Base-by-base conservation (phyloP, 2,329 filamentous ascomycete species). In the Monilinia aucupariae region DNA sequence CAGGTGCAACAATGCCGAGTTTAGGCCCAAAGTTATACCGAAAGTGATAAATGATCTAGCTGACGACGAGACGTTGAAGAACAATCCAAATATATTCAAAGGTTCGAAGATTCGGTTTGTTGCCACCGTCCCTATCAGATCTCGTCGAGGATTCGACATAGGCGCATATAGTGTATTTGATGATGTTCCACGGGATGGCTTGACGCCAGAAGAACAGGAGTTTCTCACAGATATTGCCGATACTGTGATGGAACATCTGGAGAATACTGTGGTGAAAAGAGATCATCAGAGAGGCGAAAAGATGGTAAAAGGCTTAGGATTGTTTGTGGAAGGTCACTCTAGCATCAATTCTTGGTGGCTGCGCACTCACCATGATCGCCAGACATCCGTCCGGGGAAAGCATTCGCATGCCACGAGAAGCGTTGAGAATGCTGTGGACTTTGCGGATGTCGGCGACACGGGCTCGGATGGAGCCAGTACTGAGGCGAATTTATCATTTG, bases 191-290 rank as follows among this genome's bases (percentile, higher is more conserved):
- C 80, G 83, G 20, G 68, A 79, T 49, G 82, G 81, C 0, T 70
- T 89, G 13, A 75, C 76, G 15, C 66, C 74, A 0, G 77, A 78
- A 17, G 79, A 85, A 61, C 66, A 80, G 2, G 76, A 78, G n/a
- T 85, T 84, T 55, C 75, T 89, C 70, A 80, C 81, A 50, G 82
- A 82, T 34, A 78, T 87, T 72, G 76, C 81, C 1, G 76, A 75
- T 34, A 80, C 83, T 2, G 77, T 85, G 4, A 84, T 86, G 75
- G 80, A 84, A 45, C 85, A 88, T 64, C 71, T 89, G 10, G 84
- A 85, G 74, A 82, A 78, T 76, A 82, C 76, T 54, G 78, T 79
- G 68, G 80, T 75, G 64, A 79, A 74, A 62, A 81, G 79, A 64
- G 82, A 61, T 15, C 62, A 64, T 10, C 47, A 50, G 22, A 47